These are phyloP conservation scores for Candida tetrigidarum DNA, from an alignment of 1,139 yeast genomes.

Conservation along the genomic window DNA sequence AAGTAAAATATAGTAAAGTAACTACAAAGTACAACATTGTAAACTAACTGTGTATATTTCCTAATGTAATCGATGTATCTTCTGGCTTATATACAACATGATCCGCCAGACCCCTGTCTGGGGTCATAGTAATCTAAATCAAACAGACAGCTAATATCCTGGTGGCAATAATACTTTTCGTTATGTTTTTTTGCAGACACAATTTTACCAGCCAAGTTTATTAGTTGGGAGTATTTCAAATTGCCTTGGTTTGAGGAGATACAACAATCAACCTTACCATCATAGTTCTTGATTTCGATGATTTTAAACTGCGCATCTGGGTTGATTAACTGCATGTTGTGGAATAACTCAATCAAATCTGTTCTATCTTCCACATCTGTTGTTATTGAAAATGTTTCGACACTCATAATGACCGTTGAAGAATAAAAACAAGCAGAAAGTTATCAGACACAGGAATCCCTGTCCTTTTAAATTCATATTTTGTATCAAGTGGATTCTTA, in stretches of 20 bases:
- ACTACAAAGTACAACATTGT: too few relatives aligned
- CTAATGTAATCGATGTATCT: too few relatives aligned
- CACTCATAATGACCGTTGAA: not conserved
- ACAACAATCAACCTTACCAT: conserved; percentile 2
- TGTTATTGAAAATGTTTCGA: conserved; percentile 6
- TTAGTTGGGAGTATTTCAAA: conserved; percentile 1
- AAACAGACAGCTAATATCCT: conserved; percentile 6
- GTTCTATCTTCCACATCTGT: conserved; percentile 6
- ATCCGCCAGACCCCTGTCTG: not conserved
- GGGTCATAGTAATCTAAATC: conserved; percentile 8
- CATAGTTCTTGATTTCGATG: conserved; percentile 8
- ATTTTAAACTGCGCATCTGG: conserved; percentile 4
- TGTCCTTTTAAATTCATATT: not conserved
- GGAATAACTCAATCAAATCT: conserved; percentile 8
- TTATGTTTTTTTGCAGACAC: conserved; percentile 3
- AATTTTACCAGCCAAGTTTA: conserved; percentile 1
- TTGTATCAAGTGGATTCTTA: not conserved
- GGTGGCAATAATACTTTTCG: conserved; percentile 1
- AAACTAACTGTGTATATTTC: too few relatives aligned
- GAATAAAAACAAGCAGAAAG: not conserved
- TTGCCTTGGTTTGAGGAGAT: conserved; percentile 1
- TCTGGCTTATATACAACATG: not conserved
- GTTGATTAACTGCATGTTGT: conserved; percentile 4
- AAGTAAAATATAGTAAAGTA: too few relatives aligned
- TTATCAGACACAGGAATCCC: not conserved